These are phyloP conservation scores for Aspergillus sp. DNA, from an alignment of 2,329 filamentous ascomycete genomes.

Conservation along the genomic window DNA sequence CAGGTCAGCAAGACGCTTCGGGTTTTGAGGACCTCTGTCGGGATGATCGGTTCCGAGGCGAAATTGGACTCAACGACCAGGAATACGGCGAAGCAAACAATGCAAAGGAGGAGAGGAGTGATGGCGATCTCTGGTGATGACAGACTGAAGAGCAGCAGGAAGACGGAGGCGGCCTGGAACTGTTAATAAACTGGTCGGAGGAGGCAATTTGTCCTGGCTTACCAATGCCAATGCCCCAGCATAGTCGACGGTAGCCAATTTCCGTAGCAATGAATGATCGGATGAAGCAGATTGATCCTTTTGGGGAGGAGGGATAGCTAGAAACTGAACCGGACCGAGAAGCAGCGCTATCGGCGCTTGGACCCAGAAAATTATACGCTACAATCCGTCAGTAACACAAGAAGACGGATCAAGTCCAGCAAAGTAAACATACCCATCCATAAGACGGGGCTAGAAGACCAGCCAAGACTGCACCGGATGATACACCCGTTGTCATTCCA, in stretches of 20 bases:
- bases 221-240: slow-evolving; percentile 67
- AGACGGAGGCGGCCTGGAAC: slow-evolving; percentile 59
- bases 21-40: slow-evolving; percentile 66
- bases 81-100: slow-evolving; percentile 57
- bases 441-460: slow-evolving; percentile 62
- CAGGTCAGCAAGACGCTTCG: slow-evolving; percentile 72
- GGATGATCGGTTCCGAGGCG: slow-evolving; percentile 71
- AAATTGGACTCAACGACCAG: slow-evolving; percentile 62
- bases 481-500: slow-evolving; percentile 69
- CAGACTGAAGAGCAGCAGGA: slow-evolving; percentile 71
- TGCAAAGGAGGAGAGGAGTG: slow-evolving; percentile 60
- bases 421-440: slow-evolving; percentile 63
- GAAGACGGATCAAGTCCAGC: not conserved
- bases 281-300: slow-evolving; percentile 34
- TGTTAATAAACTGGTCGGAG: slow-evolving; percentile 1
- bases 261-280: slow-evolving; percentile 44
- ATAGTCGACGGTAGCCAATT: slow-evolving; percentile 70
- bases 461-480: slow-evolving; percentile 68
- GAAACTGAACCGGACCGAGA: slow-evolving; percentile 61
- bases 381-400: not conserved
- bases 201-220: slow-evolving; percentile 21
- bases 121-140: slow-evolving; percentile 61
- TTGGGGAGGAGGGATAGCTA: slow-evolving; percentile 60
- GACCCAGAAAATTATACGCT: slow-evolving; percentile 71
- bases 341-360: slow-evolving; percentile 66